phyloP scores from a whole-genome alignment of 179 eudicot species.

The Spergularia azorica region DNA sequence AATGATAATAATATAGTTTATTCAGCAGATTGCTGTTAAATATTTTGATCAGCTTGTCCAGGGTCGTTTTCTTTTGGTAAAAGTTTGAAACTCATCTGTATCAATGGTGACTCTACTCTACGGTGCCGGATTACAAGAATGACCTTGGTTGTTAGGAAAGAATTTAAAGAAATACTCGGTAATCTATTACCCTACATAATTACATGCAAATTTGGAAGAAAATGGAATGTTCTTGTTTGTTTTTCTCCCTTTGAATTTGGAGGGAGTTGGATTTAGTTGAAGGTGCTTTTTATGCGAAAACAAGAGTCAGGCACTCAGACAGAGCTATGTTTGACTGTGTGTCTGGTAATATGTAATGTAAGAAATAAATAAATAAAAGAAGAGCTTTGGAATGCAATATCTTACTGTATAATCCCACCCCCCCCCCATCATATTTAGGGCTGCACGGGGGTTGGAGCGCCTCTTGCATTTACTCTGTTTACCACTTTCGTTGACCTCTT shows the following conservation, averaged over 20 bases:
- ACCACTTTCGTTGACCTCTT: background rate
- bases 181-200: too few species aligned
- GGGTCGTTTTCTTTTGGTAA: too few species aligned
- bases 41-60: background rate
- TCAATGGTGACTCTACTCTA: too few species aligned
- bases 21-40: background rate
- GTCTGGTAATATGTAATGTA: conserved; percentile 21
- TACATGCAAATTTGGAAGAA: too few species aligned
- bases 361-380: background rate
- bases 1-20: conserved; percentile 5
- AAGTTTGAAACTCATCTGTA: too few species aligned
- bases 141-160: too few species aligned
- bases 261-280: conserved; percentile 14
- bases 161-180: too few species aligned
- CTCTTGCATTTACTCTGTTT: background rate
- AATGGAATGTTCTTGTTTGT: background rate
- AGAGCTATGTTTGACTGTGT: conserved; percentile 38
- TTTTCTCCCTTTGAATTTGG: background rate
- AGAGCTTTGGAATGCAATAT: conserved; percentile 26
- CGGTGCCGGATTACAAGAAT: too few species aligned
- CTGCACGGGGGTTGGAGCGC: background rate
- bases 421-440: background rate
- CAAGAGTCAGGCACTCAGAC: conserved; percentile 21
- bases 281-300: conserved; percentile 16
- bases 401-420: background rate